Conservation (phyloP, 805 yeast species). For the Kluyveromyces siamensis region DNA sequence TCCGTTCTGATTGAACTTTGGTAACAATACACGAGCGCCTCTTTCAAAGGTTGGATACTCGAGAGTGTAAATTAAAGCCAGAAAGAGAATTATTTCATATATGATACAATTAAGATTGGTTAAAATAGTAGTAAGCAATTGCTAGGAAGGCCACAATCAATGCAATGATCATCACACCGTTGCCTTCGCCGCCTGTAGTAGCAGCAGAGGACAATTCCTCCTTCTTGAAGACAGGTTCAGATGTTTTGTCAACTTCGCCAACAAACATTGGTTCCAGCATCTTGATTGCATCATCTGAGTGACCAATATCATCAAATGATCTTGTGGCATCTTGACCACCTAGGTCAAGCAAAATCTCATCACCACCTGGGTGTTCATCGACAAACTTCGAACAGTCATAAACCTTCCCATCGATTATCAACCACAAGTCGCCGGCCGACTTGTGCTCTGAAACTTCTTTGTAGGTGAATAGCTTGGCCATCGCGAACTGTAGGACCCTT, state of each 20-base stretch:
- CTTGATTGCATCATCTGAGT: slow-evolving; percentile 91
- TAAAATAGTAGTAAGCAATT: slow-evolving; percentile 21
- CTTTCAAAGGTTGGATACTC: background rate
- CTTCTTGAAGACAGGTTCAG: slow-evolving; percentile 26
- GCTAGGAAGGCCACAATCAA: slow-evolving; percentile 46
- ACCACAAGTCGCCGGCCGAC: slow-evolving; percentile 74
- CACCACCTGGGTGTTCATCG: slow-evolving; percentile 69
- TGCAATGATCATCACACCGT: slow-evolving; percentile 73
- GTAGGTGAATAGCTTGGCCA: slow-evolving; percentile 46
- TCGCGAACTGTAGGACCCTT: slow-evolving; percentile 6
- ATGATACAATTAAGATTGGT: slow-evolving; percentile 7
- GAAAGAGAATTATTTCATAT: background rate
- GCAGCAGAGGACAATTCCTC: slow-evolving; percentile 34
- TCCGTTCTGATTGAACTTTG: background rate
- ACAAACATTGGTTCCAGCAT: slow-evolving; percentile 57
- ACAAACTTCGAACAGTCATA: slow-evolving; percentile 65
- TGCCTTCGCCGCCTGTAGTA: slow-evolving; percentile 53
- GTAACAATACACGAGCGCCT: background rate
- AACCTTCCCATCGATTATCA: slow-evolving; percentile 72
- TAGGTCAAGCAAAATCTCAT: slow-evolving; percentile 66
- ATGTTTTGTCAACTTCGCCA: slow-evolving; percentile 70
- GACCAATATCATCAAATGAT: slow-evolving; percentile 88
- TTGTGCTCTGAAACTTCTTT: slow-evolving; percentile 69
- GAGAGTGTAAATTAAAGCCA: background rate
- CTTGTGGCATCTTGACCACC: slow-evolving; percentile 82